Conservation (phyloP, 2,329 filamentous ascomycete genomes). For the Sordariomycetes sp. region DNA sequence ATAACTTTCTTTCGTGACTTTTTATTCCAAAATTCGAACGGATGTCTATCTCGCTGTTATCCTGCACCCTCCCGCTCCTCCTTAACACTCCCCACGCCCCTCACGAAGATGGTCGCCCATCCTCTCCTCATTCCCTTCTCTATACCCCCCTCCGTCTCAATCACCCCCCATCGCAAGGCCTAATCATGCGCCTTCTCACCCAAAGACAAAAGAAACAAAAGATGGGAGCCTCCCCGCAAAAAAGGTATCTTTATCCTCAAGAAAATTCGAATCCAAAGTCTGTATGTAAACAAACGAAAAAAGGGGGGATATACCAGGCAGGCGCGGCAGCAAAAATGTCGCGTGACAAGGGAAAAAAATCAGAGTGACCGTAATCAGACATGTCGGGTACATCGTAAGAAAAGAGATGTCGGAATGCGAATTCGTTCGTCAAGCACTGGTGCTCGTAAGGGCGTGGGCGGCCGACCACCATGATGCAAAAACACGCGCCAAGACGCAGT, state of each 20-base stretch:
- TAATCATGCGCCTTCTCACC: background rate
- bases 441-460: background rate
- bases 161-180: background rate
- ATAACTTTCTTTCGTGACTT: no score
- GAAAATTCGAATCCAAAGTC: background rate
- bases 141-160: background rate
- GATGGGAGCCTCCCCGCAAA: constrained; percentile 1
- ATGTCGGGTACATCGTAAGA: background rate
- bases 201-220: constrained; percentile 1
- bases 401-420: background rate
- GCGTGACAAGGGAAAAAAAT: constrained; percentile 1
- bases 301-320: background rate
- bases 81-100: no score
- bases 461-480: background rate
- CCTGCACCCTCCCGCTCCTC: no score
- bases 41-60: no score
- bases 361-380: background rate
- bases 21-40: no score
- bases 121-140: no score
- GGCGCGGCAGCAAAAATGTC: background rate
- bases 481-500: background rate
- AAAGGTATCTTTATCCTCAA: background rate
- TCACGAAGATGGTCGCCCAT: no score
- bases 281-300: constrained; percentile 2
- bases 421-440: background rate